phyloP scores from a whole-genome alignment of 2,329 filamentous ascomycete species.

The Graphiopsis chlorocephala region DNA sequence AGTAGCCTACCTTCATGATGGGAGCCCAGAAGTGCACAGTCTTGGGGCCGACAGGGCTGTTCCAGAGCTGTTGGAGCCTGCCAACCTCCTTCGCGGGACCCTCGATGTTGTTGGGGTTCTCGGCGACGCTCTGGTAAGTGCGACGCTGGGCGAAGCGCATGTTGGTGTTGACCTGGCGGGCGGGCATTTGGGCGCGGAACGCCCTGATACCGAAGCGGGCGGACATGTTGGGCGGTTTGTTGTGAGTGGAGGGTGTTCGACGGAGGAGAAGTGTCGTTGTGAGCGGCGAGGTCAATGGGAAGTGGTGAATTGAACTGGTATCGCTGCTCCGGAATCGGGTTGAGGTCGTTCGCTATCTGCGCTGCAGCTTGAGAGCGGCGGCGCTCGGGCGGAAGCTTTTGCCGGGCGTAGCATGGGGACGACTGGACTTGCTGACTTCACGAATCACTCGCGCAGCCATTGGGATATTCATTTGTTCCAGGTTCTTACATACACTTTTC shows the following conservation, averaged over 20 bases:
- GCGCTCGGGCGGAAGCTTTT: constrained; percentile 3
- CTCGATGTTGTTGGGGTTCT: constrained; percentile 31
- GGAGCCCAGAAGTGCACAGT: constrained; percentile 99
- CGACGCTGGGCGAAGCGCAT: constrained; percentile 57
- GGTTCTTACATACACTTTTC: not conserved
- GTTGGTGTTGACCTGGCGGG: constrained; percentile 41
- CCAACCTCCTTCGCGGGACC: constrained; percentile 24
- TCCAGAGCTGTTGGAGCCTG: constrained; percentile 67
- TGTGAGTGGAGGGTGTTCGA: constrained; percentile 3
- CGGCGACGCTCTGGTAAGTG: constrained; percentile 60
- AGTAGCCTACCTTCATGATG: constrained; percentile 71
- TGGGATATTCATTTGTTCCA: not conserved
- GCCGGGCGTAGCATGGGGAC: not conserved
- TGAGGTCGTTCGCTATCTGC: not conserved
- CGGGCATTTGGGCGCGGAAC: constrained; percentile 51
- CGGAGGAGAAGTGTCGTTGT: not conserved
- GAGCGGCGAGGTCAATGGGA: not conserved
- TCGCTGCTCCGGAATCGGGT: constrained; percentile 2
- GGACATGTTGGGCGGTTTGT: constrained; percentile 44
- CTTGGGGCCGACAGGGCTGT: constrained; percentile 52
- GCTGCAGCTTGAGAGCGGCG: not conserved
- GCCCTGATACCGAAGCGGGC: constrained; percentile 58
- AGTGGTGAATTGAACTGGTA: constrained; percentile 12
- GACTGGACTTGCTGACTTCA: constrained; percentile 2
- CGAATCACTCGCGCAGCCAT: constrained; percentile 3